phyloP scores from a whole-genome alignment of 805 yeast species.

The Candida orba region DNA sequence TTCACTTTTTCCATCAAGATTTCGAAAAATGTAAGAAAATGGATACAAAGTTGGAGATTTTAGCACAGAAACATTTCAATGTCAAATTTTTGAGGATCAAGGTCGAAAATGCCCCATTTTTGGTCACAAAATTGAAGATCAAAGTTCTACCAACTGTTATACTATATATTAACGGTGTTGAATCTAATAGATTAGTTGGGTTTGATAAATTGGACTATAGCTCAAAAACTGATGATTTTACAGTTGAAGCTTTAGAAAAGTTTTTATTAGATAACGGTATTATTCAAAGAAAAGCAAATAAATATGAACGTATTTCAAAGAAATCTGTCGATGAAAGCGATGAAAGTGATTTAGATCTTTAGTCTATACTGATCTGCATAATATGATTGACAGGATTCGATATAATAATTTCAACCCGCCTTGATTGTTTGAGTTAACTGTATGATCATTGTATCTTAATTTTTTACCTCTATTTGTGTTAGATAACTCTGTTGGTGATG shows the following conservation, averaged over 20 bases:
- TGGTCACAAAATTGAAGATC: conserved; percentile 54
- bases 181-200: conserved; percentile 56
- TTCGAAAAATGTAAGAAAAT: conserved; percentile 56
- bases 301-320: conserved; percentile 19
- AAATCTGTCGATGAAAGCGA: conserved; percentile 15
- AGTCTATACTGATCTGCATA: background rate
- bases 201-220: conserved; percentile 49
- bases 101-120: conserved; percentile 65
- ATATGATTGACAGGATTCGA: background rate
- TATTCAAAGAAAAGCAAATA: conserved; percentile 29
- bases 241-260: conserved; percentile 41
- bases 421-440: background rate
- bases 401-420: background rate
- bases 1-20: conserved; percentile 57
- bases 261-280: conserved; percentile 27
- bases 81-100: conserved; percentile 47
- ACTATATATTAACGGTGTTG: conserved; percentile 53
- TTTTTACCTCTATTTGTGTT: background rate
- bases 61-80: conserved; percentile 53
- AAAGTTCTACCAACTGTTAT: conserved; percentile 68
- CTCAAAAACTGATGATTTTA: conserved; percentile 36
- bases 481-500: background rate
- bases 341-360: conserved; percentile 34
- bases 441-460: background rate
- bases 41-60: conserved; percentile 36